Evolutionary conservation across 805 yeast genomes (phyloP).

Genomic region (Lachancea lanzarotensis): DNA sequence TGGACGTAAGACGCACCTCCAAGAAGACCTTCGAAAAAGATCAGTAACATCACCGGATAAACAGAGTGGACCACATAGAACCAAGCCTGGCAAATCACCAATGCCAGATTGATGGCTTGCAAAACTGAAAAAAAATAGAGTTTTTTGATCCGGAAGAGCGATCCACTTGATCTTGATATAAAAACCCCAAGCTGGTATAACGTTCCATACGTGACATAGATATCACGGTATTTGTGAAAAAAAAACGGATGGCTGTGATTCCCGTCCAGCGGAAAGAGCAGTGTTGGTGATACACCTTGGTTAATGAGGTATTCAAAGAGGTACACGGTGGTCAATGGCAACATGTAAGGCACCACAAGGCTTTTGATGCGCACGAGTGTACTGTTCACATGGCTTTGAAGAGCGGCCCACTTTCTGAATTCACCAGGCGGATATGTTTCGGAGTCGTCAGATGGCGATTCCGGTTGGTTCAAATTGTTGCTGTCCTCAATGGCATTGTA

Average conservation of each 20-base stretch:
- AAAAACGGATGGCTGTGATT: conserved; percentile 40
- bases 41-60: conserved; percentile 53
- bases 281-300: conserved; percentile 87
- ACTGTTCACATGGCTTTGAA: conserved; percentile 15
- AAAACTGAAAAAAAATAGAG: conserved; percentile 58
- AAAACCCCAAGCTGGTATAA: conserved; percentile 90
- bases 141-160: conserved; percentile 49
- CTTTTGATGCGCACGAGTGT: conserved; percentile 36
- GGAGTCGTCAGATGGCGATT: conserved; percentile 7
- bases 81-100: conserved; percentile 61
- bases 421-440: conserved; percentile 1
- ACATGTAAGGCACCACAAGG: conserved; percentile 60
- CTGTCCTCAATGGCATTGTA: conserved; percentile 9
- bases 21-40: conserved; percentile 81
- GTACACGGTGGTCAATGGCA: conserved; percentile 80
- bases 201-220: conserved; percentile 86
- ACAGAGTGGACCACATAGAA: conserved; percentile 51
- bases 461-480: not conserved
- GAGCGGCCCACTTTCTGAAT: not conserved
- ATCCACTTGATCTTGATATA: conserved; percentile 78
- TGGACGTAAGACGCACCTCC: conserved; percentile 92
- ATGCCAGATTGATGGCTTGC: conserved; percentile 56
- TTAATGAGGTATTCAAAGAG: conserved; percentile 82
- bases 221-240: conserved; percentile 66
- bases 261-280: conserved; percentile 64